Percentiles rank a stretch among this genome's conserved stretches.
Conservation (phyloP, 306 rosid genomes). For the Leucaena leucocephala region DNA sequence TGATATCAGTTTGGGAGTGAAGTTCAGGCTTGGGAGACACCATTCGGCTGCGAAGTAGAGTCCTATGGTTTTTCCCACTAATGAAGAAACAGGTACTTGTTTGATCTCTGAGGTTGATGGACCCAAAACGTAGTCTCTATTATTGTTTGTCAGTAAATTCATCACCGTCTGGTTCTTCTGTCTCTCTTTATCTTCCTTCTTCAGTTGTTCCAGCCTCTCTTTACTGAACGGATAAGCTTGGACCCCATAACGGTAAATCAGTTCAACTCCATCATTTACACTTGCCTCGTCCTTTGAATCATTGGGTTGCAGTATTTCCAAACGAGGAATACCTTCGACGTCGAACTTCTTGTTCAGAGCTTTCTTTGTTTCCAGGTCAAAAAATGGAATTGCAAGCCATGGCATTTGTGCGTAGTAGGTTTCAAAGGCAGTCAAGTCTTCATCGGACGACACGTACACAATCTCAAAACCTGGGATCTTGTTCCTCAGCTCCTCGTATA, state of each 20-base stretch:
- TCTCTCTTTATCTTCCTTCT: slow-evolving; percentile 62
- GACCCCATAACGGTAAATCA: slow-evolving; percentile 72
- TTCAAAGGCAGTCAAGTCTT: slow-evolving; percentile 69
- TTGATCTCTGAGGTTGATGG: slow-evolving; percentile 31
- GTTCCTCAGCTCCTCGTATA: slow-evolving; percentile 63
- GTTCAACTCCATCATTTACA: slow-evolving; percentile 70
- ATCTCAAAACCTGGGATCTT: slow-evolving; percentile 62
- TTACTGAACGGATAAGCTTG: slow-evolving; percentile 77
- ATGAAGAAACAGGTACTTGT: slow-evolving; percentile 73
- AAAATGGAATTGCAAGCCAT: slow-evolving; percentile 87
- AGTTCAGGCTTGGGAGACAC: slow-evolving; percentile 76
- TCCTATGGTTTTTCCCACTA: slow-evolving; percentile 80
- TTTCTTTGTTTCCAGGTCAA: slow-evolving; percentile 80
- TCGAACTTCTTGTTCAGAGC: slow-evolving; percentile 65
- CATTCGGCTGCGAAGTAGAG: slow-evolving; percentile 88
- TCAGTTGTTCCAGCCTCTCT: slow-evolving; percentile 61
- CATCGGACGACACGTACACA: slow-evolving; percentile 88
- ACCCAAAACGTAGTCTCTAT: slow-evolving; percentile 64
- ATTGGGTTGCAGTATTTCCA: slow-evolving; percentile 71
- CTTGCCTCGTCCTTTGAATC: slow-evolving; percentile 56
- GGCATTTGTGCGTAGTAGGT: slow-evolving; percentile 67
- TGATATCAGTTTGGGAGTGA: slow-evolving; percentile 69
- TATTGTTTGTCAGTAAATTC: slow-evolving; percentile 53
- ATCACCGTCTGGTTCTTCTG: slow-evolving; percentile 79
- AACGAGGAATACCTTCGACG: slow-evolving; percentile 85